Evolutionary conservation across 148 eudicot species (phyloP).

Genomic region (Persicaria maculosa): DNA sequence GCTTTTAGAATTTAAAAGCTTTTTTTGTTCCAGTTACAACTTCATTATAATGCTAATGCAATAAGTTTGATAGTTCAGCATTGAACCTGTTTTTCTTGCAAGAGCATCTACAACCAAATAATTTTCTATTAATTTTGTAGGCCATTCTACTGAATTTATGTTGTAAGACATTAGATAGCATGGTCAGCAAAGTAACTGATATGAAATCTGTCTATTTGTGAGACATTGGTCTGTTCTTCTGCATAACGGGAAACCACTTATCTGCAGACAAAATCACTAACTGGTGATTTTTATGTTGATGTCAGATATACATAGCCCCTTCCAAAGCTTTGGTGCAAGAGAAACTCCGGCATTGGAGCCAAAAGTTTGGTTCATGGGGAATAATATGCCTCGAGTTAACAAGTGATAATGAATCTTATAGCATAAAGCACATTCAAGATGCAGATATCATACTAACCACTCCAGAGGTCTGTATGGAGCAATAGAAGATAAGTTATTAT

Average conservation of each 20-base stretch:
- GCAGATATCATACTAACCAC: conserved; percentile 92
- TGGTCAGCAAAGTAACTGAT: not conserved
- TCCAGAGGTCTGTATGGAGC: conserved; percentile 60
- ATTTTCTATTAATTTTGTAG: not conserved
- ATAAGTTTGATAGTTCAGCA: not conserved
- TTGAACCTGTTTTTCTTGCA: not conserved
- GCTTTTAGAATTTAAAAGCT: conserved; percentile 1
- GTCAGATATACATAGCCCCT: conserved; percentile 88
- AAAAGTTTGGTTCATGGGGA: conserved; percentile 66
- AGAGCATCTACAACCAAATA: not conserved
- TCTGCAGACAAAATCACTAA: conserved; percentile 7
- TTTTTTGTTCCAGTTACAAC: not conserved
- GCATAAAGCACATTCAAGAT: conserved; percentile 61
- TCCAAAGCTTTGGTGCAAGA: conserved; percentile 98
- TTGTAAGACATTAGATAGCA: not conserved
- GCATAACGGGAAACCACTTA: not conserved
- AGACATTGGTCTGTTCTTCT: not conserved
- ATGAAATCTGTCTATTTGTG: not conserved
- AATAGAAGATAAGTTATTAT: conserved; percentile 1
- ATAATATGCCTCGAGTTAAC: conserved; percentile 89
- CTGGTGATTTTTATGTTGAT: conserved; percentile 11
- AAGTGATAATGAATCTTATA: conserved; percentile 82
- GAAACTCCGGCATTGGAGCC: conserved; percentile 87
- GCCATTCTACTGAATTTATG: not conserved
- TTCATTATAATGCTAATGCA: not conserved